phyloP scores from a whole-genome alignment of 2,329 filamentous ascomycete species.

The Colletotrichum godetiae region DNA sequence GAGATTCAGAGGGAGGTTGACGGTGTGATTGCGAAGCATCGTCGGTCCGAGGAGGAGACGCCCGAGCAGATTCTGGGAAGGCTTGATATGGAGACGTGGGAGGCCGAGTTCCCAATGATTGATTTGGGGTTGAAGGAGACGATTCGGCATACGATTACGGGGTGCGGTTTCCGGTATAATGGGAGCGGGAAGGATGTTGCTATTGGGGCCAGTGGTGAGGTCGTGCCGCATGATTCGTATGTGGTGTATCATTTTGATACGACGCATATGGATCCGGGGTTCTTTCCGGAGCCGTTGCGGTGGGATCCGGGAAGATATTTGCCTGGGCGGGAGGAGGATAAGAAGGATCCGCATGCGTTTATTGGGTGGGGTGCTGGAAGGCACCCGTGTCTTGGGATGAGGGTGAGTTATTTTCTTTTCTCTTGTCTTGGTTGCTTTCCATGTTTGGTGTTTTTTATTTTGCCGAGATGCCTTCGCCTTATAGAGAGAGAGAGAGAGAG shows the following conservation, averaged over 20 bases:
- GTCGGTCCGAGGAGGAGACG: conserved; percentile 43
- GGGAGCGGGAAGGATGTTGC: conserved; percentile 55
- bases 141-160: conserved; percentile 61
- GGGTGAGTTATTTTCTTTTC: conserved; percentile 37
- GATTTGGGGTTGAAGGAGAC: conserved; percentile 64
- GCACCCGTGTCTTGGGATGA: conserved; percentile 45
- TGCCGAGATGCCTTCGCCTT: background rate
- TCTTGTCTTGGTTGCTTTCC: background rate
- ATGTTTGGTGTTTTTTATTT: background rate
- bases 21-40: conserved; percentile 54
- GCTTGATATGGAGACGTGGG: conserved; percentile 65
- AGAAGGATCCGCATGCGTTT: conserved; percentile 42
- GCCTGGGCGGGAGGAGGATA: conserved; percentile 58
- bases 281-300: conserved; percentile 59
- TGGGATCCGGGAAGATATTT: conserved; percentile 64
- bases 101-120: conserved; percentile 63
- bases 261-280: conserved; percentile 56
- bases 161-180: conserved; percentile 64
- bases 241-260: conserved; percentile 60
- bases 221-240: conserved; percentile 61
- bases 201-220: conserved; percentile 56
- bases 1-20: conserved; percentile 60
- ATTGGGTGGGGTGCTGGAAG: conserved; percentile 50
- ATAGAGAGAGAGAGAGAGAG: no score
- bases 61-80: conserved; percentile 51